Evolutionary conservation across 768 basidiomycete genomes (phyloP).

Genomic region (Pleurotus tuoliensis): DNA sequence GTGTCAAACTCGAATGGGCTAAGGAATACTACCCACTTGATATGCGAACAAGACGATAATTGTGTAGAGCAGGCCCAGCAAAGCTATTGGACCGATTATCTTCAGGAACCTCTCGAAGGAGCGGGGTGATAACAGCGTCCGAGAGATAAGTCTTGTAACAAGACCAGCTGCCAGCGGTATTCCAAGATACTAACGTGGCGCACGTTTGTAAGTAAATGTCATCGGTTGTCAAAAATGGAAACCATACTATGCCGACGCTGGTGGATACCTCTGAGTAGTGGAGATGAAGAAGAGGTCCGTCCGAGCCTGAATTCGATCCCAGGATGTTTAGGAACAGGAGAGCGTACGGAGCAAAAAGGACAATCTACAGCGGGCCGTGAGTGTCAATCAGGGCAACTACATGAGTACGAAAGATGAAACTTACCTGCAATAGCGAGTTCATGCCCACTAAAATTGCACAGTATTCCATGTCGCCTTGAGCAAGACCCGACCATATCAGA

Average conservation of each 20-base stretch:
- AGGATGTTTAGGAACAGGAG: constrained; percentile 73
- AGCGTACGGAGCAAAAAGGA: constrained; percentile 71
- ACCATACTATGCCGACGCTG: constrained; percentile 66
- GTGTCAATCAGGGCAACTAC: neutral
- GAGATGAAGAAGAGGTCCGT: constrained; percentile 37
- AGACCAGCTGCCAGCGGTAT: constrained; percentile 75
- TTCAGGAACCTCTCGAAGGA: constrained; percentile 66
- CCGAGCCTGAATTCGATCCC: constrained; percentile 31
- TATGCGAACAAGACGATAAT: constrained; percentile 74
- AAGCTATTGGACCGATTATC: constrained; percentile 61
- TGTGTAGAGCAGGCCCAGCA: constrained; percentile 79
- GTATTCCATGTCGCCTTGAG: constrained; percentile 63
- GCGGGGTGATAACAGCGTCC: constrained; percentile 36
- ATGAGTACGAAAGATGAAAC: neutral
- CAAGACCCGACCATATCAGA: constrained; percentile 79
- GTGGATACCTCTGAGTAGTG: constrained; percentile 58
- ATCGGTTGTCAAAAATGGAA: neutral
- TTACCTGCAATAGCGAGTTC: constrained; percentile 56
- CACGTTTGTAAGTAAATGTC: neutral
- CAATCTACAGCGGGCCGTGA: constrained; percentile 42
- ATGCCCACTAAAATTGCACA: constrained; percentile 79
- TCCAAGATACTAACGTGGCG: constrained; percentile 60
- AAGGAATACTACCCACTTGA: constrained; percentile 24
- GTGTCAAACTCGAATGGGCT: neutral
- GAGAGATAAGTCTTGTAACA: constrained; percentile 58